Base-by-base conservation (phyloP, 306 rosid genomes). In the Nissolia schottii region DNA sequence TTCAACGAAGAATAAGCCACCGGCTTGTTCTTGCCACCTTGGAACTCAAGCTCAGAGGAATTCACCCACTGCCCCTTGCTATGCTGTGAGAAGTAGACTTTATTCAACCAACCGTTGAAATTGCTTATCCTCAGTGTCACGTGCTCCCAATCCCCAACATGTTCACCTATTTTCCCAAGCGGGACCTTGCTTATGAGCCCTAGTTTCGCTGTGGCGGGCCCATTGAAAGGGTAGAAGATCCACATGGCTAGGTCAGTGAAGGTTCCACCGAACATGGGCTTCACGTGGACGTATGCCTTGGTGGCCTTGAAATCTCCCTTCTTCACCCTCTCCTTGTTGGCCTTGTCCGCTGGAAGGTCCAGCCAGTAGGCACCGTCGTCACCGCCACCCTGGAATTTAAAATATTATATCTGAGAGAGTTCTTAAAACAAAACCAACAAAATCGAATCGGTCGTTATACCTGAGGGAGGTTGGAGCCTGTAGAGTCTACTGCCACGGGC, bases 141-240 rank as follows among this genome's bases (percentile, higher is more conserved):
- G 65, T 79, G 82, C 15, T 79, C 82, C 82, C 82, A 79, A 11
- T 79, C 78, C 1, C 78, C 82, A 0, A 79, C 1, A 20, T 79
- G 82, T 72, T 79, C 78, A 1, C 82, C 82, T 16, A 79, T 72
- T 1, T 56, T 57, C 50, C 82, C 82, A 0, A 72, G 69, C 45
- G 78, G n/a, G 2, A 79, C 12, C 23, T 78, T 37, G 16, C 19
- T n/a, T 16, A 79, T 24, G 9, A 56, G 57, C 4, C 82, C 82
- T 13, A 79, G 27, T 71, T 64, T 71, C 3, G 73, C 73, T 32
- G 70, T 71, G 3, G 16, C 69, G 4, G 82, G 82, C 3, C 82
- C 82, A 79, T 79, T 79, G 31, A 72, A 79, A 3, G 82, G 78
- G 64, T 79, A 79, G 22, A 72, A 79, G 46, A 79, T 38, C 82